Conservation (phyloP, 2,329 filamentous ascomycete species). For the Aspergillus jensenii region DNA sequence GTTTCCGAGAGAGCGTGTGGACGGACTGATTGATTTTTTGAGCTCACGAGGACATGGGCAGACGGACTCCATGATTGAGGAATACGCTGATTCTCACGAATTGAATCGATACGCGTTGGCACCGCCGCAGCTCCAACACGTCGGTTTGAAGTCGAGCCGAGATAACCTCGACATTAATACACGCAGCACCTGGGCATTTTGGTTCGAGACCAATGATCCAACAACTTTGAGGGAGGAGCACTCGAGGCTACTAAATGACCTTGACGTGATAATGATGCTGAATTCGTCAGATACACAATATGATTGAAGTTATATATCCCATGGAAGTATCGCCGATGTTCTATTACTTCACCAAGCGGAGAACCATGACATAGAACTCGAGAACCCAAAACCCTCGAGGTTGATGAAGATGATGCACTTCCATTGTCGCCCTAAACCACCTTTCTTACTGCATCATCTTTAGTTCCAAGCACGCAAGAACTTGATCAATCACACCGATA, state of each 20-base stretch:
- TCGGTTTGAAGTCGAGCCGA: constrained; percentile 26
- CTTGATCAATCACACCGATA: too few relatives aligned
- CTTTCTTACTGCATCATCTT: too few relatives aligned
- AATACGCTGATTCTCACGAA: constrained; percentile 20
- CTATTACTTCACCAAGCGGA: too few relatives aligned
- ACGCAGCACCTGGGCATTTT: constrained; percentile 30
- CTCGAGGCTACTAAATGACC: constrained; percentile 9
- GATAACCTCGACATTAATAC: constrained; percentile 27
- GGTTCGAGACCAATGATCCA: constrained; percentile 27
- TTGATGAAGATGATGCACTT: too few relatives aligned
- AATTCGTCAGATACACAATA: too few relatives aligned
- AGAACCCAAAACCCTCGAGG: too few relatives aligned
- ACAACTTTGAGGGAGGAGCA: constrained; percentile 19
- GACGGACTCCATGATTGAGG: constrained; percentile 28
- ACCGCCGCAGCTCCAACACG: constrained; percentile 29
- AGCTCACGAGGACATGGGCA: constrained; percentile 17
- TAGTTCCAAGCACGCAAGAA: too few relatives aligned
- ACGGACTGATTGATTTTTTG: constrained; percentile 18
- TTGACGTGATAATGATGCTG: constrained; percentile 4
- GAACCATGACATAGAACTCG: too few relatives aligned
- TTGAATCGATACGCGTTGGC: constrained; percentile 18
- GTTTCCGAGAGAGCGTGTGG: constrained; percentile 25
- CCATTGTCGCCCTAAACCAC: too few relatives aligned
- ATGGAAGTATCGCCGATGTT: too few relatives aligned
- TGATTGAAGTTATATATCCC: too few relatives aligned